Percentiles rank a stretch among this genome's conserved stretches.
These are phyloP conservation scores for Penicillium bialowiezense DNA, from an alignment of 495 filamentous ascomycete genomes.

Conservation along the genomic window DNA sequence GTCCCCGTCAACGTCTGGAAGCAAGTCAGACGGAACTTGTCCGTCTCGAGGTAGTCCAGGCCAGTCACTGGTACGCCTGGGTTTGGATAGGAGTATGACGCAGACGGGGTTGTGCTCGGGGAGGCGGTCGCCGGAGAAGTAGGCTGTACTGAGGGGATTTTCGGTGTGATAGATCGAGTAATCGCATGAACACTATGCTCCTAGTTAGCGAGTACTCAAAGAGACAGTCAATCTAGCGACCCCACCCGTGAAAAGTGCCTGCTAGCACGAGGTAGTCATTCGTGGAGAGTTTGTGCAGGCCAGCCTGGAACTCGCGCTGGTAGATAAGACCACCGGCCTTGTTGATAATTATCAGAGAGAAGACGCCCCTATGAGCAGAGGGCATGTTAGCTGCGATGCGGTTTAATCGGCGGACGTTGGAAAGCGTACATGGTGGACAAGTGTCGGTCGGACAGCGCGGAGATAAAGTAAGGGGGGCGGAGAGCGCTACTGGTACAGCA, in stretches of 20 bases:
- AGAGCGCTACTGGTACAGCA: slow-evolving; percentile 12
- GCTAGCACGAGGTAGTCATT: slow-evolving; percentile 98
- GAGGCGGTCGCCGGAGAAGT: slow-evolving; percentile 29
- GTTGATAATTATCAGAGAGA: slow-evolving; percentile 94
- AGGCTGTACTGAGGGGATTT: slow-evolving; percentile 30
- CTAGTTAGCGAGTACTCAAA: background rate
- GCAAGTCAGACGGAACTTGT: slow-evolving; percentile 89
- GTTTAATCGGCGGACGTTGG: background rate
- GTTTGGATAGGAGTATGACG: slow-evolving; percentile 42
- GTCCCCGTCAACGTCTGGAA: slow-evolving; percentile 92
- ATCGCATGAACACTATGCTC: slow-evolving; percentile 77
- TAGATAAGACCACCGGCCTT: slow-evolving; percentile 97
- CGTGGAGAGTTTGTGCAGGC: slow-evolving; percentile 78
- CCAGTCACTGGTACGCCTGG: slow-evolving; percentile 55
- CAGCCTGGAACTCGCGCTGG: slow-evolving; percentile 83
- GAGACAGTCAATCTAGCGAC: slow-evolving; percentile 5
- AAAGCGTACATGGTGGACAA: slow-evolving; percentile 20
- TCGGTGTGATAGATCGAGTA: slow-evolving; percentile 72
- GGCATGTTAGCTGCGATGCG: slow-evolving; percentile 15
- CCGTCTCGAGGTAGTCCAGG: slow-evolving; percentile 86
- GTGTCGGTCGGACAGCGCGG: slow-evolving; percentile 10
- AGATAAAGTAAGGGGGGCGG: background rate
- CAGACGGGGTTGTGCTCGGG: slow-evolving; percentile 19
- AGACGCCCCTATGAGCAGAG: slow-evolving; percentile 69
- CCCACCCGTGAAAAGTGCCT: slow-evolving; percentile 91